These are phyloP conservation scores for Acephala macrosclerotiorum DNA, from an alignment of 2,329 filamentous ascomycete genomes.

Conservation along the genomic window DNA sequence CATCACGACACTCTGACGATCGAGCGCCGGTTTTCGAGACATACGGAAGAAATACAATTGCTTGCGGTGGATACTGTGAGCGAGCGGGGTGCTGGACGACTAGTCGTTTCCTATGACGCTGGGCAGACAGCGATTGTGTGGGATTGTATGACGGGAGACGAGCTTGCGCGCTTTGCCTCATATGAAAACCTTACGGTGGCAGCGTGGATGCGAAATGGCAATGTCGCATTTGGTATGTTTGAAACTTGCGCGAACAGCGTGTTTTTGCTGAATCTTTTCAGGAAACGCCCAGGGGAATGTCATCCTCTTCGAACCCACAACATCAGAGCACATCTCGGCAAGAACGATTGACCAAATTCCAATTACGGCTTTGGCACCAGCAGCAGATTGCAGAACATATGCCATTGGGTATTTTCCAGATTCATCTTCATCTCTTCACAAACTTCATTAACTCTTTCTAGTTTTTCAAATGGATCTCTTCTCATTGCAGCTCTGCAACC, in stretches of 20 bases:
- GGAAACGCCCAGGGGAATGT: constrained; percentile 93
- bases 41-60: constrained; percentile 83
- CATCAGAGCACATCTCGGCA: constrained; percentile 89
- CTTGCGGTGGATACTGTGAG: constrained; percentile 92
- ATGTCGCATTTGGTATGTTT: constrained; percentile 89
- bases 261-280: constrained; percentile 48
- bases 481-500: constrained; percentile 89
- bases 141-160: constrained; percentile 91
- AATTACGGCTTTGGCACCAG: constrained; percentile 90
- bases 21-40: constrained; percentile 84
- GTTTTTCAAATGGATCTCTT: constrained; percentile 94
- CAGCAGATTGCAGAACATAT: constrained; percentile 90
- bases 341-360: constrained; percentile 91
- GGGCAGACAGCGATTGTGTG: constrained; percentile 94
- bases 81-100: constrained; percentile 81
- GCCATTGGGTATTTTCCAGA: constrained; percentile 79
- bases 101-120: constrained; percentile 92
- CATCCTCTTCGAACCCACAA: constrained; percentile 91
- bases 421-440: not conserved
- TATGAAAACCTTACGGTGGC: constrained; percentile 88
- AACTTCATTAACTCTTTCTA: constrained; percentile 47
- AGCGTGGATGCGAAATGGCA: constrained; percentile 96
- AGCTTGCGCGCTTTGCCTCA: constrained; percentile 89
- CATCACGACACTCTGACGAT: constrained; percentile 93
- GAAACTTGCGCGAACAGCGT: constrained; percentile 15